These are phyloP conservation scores for Tolypocladium cylindrosporum DNA, from an alignment of 2,329 filamentous ascomycete species.

Conservation along the genomic window DNA sequence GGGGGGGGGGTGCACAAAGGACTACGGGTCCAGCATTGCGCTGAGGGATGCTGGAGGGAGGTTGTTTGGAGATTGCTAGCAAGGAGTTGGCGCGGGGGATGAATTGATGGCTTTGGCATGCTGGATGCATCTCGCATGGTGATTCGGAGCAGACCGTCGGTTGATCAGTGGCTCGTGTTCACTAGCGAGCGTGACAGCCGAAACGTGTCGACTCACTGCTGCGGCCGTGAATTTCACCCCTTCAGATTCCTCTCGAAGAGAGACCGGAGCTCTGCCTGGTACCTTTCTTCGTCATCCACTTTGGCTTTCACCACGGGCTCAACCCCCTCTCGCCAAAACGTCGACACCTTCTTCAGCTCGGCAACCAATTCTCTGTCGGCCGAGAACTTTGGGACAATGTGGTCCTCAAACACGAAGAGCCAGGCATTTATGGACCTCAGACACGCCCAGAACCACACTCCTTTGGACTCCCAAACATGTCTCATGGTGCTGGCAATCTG, in stretches of 20 bases:
- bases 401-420: slow-evolving; percentile 11
- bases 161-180: neutral
- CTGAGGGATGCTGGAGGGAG: neutral
- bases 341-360: slow-evolving; percentile 6
- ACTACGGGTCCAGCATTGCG: too few species aligned
- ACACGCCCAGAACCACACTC: slow-evolving; percentile 13
- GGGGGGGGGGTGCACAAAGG: neutral
- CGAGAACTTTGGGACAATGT: slow-evolving; percentile 9
- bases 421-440: slow-evolving; percentile 9
- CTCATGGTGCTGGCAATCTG: slow-evolving; percentile 7
- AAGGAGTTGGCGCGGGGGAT: neutral
- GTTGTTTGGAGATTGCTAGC: neutral
- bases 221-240: too few species aligned
- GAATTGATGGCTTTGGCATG: neutral
- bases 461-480: slow-evolving; percentile 9
- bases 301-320: slow-evolving; percentile 4
- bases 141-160: neutral
- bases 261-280: slow-evolving; percentile 6
- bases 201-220: too few species aligned
- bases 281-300: slow-evolving; percentile 8
- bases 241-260: neutral
- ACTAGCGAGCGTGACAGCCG: neutral
- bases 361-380: slow-evolving; percentile 4
- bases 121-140: neutral
- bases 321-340: slow-evolving; percentile 7